These are phyloP conservation scores for Xylariaceae sp. DNA, from an alignment of 2,329 filamentous ascomycete species.

Conservation along the genomic window DNA sequence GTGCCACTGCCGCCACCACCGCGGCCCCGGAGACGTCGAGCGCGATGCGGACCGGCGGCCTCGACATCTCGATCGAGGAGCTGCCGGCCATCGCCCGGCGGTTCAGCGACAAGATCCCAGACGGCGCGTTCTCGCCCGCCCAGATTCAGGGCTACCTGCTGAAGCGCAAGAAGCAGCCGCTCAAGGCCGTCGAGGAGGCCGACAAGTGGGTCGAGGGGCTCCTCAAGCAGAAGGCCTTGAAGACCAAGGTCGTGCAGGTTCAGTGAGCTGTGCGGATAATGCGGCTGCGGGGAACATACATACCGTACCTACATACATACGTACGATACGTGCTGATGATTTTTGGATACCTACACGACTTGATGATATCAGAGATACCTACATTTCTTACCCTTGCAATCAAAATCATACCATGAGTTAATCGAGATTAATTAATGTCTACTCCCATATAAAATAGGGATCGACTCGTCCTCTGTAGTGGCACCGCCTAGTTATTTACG, in stretches of 20 bases:
- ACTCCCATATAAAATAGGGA: too few species aligned
- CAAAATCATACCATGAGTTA: too few species aligned
- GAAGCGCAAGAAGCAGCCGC: slow-evolving; percentile 62
- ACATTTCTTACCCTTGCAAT: too few species aligned
- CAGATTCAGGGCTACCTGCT: slow-evolving; percentile 68
- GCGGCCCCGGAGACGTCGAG: slow-evolving; percentile 14
- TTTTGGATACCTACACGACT: not conserved
- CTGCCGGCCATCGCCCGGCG: slow-evolving; percentile 47
- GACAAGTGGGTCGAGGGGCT: slow-evolving; percentile 56
- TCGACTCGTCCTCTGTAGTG: too few species aligned
- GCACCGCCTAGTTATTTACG: too few species aligned
- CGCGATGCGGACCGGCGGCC: slow-evolving; percentile 27
- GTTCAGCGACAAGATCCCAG: slow-evolving; percentile 54
- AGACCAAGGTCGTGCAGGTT: slow-evolving; percentile 51
- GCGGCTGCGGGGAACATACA: not conserved
- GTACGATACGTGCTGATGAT: not conserved
- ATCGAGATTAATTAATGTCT: too few species aligned
- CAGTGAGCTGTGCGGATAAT: slow-evolving; percentile 40
- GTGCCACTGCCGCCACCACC: slow-evolving; percentile 11
- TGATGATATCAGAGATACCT: too few species aligned
- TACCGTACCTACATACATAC: not conserved
- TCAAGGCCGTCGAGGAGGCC: slow-evolving; percentile 56
- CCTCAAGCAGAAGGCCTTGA: slow-evolving; percentile 52
- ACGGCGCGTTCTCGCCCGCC: slow-evolving; percentile 49
- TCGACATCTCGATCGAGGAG: slow-evolving; percentile 43